These are phyloP conservation scores for Penicillium sp. DNA, from an alignment of 2,329 filamentous ascomycete species.

Conservation along the genomic window DNA sequence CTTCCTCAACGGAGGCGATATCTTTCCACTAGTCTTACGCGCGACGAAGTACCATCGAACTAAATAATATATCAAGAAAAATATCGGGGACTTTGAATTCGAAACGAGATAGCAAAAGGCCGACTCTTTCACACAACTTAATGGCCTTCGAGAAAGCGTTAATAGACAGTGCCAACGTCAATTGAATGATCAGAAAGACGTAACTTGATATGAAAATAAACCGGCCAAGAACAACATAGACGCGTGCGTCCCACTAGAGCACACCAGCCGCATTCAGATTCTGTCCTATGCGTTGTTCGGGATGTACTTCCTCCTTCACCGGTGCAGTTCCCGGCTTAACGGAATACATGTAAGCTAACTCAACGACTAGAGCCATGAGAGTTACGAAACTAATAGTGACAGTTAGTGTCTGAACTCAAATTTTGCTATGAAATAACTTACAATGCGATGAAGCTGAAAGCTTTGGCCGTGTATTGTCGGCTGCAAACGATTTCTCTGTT, in stretches of 20 bases:
- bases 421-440: neutral
- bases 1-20: no score
- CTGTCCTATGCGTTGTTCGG: neutral
- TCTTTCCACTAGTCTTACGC: no score
- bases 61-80: no score
- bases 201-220: neutral
- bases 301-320: neutral
- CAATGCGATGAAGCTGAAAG: slow-evolving; percentile 24
- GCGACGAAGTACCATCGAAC: no score
- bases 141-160: no score
- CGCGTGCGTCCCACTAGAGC: neutral
- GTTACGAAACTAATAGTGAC: neutral
- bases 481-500: slow-evolving; percentile 19
- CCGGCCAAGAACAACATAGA: neutral
- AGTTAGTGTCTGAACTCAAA: neutral
- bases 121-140: no score
- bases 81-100: no score
- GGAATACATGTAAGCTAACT: neutral
- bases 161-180: no score
- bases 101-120: no score
- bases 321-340: neutral
- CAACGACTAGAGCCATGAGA: neutral
- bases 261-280: neutral
- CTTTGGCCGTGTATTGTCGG: slow-evolving; percentile 18
- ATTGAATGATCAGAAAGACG: no score